Conservation (phyloP, 2,329 filamentous ascomycete species). For the Fulvia fulva region DNA sequence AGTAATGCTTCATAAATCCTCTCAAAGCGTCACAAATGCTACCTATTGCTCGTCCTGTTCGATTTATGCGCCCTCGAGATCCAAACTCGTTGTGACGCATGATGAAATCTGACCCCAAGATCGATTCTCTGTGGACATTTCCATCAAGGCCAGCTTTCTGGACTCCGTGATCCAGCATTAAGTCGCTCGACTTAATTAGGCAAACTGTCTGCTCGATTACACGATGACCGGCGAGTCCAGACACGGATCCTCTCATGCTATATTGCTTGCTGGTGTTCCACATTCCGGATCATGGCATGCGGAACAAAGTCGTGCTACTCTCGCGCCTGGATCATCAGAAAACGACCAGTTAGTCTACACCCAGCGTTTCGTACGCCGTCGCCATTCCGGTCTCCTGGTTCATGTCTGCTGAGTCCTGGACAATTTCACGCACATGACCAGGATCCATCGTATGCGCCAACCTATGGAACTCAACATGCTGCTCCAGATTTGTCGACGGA, state of each 20-base stretch:
- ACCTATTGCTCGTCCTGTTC: not conserved
- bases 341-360: conserved; percentile 1
- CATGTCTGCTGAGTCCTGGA: not conserved
- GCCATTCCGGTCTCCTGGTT: conserved; percentile 5
- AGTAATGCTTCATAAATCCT: not conserved
- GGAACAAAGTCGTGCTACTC: conserved; percentile 1
- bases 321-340: not conserved
- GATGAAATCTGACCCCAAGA: no score
- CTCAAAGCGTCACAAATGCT: no score
- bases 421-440: conserved; percentile 1
- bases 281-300: not conserved
- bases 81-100: no score
- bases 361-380: not conserved
- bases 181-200: no score
- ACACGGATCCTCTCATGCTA: no score
- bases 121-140: no score
- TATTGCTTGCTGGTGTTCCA: not conserved
- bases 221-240: no score
- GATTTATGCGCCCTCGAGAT: no score
- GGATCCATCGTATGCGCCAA: conserved; percentile 1
- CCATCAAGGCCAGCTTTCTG: not conserved
- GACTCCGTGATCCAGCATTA: conserved; percentile 1
- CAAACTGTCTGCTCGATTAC: no score
- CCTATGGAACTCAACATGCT: conserved; percentile 7
- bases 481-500: not conserved